Evolutionary conservation across 2,329 filamentous ascomycete species (phyloP).

Genomic region (Purpureocillium takamizusanense): DNA sequence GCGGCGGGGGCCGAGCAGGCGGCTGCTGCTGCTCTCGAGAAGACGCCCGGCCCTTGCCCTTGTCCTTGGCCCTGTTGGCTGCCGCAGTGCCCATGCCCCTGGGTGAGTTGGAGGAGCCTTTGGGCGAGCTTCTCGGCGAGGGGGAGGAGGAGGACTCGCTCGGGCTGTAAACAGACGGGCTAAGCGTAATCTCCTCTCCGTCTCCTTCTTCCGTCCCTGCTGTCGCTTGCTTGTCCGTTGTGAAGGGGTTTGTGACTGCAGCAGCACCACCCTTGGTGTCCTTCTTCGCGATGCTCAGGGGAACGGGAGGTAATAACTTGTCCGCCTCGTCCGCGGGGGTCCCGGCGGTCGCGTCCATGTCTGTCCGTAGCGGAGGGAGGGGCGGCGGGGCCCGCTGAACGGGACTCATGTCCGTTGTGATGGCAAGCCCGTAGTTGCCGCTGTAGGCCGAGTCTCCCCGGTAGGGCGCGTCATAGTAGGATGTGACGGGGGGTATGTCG

Average conservation of each 20-base stretch:
- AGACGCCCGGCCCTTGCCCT: background rate
- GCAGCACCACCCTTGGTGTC: background rate
- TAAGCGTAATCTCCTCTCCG: conserved; percentile 29
- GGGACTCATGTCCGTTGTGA: background rate
- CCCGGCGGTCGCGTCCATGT: too few species aligned
- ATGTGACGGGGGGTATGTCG: conserved; percentile 30
- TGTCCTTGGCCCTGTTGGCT: too few species aligned
- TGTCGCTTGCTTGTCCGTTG: background rate
- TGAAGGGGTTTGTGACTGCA: too few species aligned
- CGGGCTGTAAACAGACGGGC: conserved; percentile 43
- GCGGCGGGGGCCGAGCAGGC: background rate
- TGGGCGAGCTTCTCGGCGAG: conserved; percentile 6
- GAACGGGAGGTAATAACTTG: conserved; percentile 24
- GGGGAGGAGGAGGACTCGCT: too few species aligned
- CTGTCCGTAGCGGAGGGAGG: too few species aligned
- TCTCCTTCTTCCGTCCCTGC: conserved; percentile 7
- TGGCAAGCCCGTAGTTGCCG: background rate
- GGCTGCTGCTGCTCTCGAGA: background rate
- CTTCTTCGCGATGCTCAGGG: conserved; percentile 9
- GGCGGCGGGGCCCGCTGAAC: too few species aligned
- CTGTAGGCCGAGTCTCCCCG: too few species aligned
- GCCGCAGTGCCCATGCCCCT: too few species aligned
- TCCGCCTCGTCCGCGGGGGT: background rate
- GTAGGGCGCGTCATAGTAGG: conserved; percentile 5
- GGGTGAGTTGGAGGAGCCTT: background rate